Evolutionary conservation across 352 stramenopile species (phyloP).

Genomic region (Phytophthora cajani): DNA sequence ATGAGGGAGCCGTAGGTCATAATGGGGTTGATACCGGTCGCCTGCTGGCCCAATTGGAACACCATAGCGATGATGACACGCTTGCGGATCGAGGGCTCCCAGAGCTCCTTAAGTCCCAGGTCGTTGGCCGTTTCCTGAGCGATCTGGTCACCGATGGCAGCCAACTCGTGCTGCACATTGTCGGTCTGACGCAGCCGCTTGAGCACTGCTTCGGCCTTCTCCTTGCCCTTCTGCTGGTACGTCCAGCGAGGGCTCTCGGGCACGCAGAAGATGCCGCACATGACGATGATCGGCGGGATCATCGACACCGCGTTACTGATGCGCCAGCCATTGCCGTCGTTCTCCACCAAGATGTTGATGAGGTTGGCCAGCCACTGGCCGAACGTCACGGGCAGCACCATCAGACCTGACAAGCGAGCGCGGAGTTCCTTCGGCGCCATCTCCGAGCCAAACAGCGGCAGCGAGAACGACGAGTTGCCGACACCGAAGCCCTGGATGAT

Average conservation of each 20-base stretch:
- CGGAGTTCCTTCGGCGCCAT: conserved; percentile 47
- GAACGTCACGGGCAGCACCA: conserved; percentile 38
- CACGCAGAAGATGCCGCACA: conserved; percentile 40
- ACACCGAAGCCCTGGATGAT: conserved; percentile 47
- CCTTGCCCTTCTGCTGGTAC: conserved; percentile 34
- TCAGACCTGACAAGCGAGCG: conserved; percentile 38
- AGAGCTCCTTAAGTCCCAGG: conserved; percentile 38
- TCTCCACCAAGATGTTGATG: conserved; percentile 40
- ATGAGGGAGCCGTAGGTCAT: conserved; percentile 39
- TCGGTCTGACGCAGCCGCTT: conserved; percentile 40
- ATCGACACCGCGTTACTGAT: conserved; percentile 47
- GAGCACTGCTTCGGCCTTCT: conserved; percentile 45
- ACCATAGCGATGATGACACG: conserved; percentile 40
- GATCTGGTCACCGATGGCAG: conserved; percentile 49
- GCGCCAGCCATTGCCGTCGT: conserved; percentile 33
- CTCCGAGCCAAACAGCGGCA: conserved; percentile 48
- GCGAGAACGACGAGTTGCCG: conserved; percentile 43
- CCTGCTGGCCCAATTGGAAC: conserved; percentile 50
- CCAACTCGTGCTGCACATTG: conserved; percentile 37
- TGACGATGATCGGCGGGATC: conserved; percentile 43
- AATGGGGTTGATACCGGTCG: conserved; percentile 44
- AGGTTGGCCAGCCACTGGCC: conserved; percentile 43
- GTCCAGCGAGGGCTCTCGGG: conserved; percentile 39
- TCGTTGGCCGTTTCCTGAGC: conserved; percentile 24
- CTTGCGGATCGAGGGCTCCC: conserved; percentile 30